Evolutionary conservation across 1,139 yeast species (phyloP), one percentile per base, ranked within the genome.

Genomic region (Blastobotrys proliferans): DNA sequence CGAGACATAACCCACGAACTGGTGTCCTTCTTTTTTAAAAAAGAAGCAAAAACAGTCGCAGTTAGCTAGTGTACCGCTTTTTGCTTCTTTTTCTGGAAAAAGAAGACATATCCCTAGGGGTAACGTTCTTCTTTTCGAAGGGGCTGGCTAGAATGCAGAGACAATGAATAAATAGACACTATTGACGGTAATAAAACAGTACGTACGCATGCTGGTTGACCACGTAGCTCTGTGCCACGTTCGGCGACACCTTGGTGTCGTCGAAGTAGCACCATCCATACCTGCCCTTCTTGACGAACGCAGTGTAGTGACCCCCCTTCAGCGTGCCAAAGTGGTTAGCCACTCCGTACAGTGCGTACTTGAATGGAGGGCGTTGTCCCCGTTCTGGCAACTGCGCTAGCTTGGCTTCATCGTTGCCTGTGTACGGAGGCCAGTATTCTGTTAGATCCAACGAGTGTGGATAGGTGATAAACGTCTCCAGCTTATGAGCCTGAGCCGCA

Each of bases 281-380:
- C 4, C 71, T 61, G 19, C 77, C 76, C 53, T 85, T 84, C 54
- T 79, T 69, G 2, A 87, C 94, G 57, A 79, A 83, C 0, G 95
- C 73, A 0, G 97, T 92, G 62, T 92, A 92, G 64, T 92, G 98
- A 0, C 98, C 97, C 2, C 95, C 87, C 37, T 83, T 77, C 38
- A 90, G 69, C 4, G 77, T 68, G 2, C 98, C 97, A 50, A 71
- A 76, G 63, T 92, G 98, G 54, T 86, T 84, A n/a, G 90, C 92
- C 25, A 90, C 95, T 0, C 84, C 95, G 54, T 81, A 85, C 28
- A 92, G 66, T 51, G 77, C 78, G 62, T 90, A 92, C 27, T 74
- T 68, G 62, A 84, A 88, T 2, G 96, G 96, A 1, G 94, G 83
- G 0, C 63, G 61, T 63, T 88, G 97, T 19, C 85, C 88, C 51